Conservation (phyloP, 129 eudicot species). For the Chrysanthemum seticuspe region DNA sequence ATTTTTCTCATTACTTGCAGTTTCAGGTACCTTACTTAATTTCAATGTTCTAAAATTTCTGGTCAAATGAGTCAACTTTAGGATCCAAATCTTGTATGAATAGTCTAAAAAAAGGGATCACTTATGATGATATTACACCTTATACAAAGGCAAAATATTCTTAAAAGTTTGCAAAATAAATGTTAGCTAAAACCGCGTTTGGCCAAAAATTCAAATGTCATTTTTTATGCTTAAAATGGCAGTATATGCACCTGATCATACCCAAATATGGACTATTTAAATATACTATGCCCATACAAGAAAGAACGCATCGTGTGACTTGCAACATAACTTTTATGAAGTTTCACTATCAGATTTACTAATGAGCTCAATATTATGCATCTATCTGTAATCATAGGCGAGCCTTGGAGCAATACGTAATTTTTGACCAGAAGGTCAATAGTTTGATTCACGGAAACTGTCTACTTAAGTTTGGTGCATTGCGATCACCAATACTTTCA, state of each 20-base stretch:
- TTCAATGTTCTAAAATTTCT: not conserved
- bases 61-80: conserved; percentile 11
- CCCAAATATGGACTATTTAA: too few relatives aligned
- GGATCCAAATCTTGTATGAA: not conserved
- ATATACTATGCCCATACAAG: too few relatives aligned
- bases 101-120: not conserved
- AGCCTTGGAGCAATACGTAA: too few relatives aligned
- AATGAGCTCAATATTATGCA: too few relatives aligned
- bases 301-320: too few relatives aligned
- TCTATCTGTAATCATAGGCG: too few relatives aligned
- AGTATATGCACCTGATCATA: too few relatives aligned
- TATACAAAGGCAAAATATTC: too few relatives aligned
- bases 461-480: not conserved
- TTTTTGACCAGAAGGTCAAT: too few relatives aligned
- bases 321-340: too few relatives aligned
- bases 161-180: too few relatives aligned
- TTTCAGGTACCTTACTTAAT: not conserved
- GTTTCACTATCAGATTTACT: too few relatives aligned
- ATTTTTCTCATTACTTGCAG: conserved; percentile 7
- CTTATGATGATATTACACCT: not conserved
- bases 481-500: not conserved
- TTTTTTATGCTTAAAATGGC: not conserved
- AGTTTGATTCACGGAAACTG: not conserved
- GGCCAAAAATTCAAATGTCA: not conserved
- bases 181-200: not conserved